Percentiles rank a stretch among this genome's conserved stretches.
Evolutionary conservation across 208 protist species (phyloP).

Genomic region (Trypanosoma conorhini): DNA sequence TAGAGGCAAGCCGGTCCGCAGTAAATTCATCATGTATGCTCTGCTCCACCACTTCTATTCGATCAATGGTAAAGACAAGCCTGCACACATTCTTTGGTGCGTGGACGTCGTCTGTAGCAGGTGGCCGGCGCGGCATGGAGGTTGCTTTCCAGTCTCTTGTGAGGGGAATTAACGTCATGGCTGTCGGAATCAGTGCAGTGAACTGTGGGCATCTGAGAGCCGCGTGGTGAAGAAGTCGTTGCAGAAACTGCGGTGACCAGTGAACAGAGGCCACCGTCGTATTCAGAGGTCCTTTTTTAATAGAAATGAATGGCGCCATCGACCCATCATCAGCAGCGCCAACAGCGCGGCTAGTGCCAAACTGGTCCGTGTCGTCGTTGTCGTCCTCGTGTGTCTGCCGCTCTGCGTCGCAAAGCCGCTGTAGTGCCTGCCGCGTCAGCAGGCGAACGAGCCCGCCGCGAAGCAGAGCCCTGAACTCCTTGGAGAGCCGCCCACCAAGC

Average conservation of each 20-base stretch:
- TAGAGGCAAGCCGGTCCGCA: constrained; percentile 14
- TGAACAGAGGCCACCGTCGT: constrained; percentile 10
- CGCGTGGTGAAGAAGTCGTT: constrained; percentile 1
- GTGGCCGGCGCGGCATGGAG: neutral
- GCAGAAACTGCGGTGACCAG: constrained; percentile 26
- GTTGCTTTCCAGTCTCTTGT: constrained; percentile 4
- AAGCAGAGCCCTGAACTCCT: constrained; percentile 19
- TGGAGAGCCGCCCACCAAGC: constrained; percentile 20
- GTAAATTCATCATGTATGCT: constrained; percentile 27
- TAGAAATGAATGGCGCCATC: constrained; percentile 6
- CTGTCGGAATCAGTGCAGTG: constrained; percentile 1
- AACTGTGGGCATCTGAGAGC: neutral
- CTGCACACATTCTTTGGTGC: neutral
- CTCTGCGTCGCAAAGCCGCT: neutral
- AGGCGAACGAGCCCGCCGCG: constrained; percentile 17
- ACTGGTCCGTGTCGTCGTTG: neutral
- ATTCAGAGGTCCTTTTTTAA: neutral
- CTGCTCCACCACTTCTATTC: constrained; percentile 10
- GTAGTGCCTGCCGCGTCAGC: constrained; percentile 6
- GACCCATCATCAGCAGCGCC: neutral
- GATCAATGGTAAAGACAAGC: constrained; percentile 8
- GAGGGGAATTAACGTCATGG: constrained; percentile 17
- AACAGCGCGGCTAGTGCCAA: neutral
- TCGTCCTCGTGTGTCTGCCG: neutral
- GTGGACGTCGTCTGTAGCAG: neutral